phyloP scores from a whole-genome alignment of 371 early-diverging fungal species.

The Mortierella sp. region DNA sequence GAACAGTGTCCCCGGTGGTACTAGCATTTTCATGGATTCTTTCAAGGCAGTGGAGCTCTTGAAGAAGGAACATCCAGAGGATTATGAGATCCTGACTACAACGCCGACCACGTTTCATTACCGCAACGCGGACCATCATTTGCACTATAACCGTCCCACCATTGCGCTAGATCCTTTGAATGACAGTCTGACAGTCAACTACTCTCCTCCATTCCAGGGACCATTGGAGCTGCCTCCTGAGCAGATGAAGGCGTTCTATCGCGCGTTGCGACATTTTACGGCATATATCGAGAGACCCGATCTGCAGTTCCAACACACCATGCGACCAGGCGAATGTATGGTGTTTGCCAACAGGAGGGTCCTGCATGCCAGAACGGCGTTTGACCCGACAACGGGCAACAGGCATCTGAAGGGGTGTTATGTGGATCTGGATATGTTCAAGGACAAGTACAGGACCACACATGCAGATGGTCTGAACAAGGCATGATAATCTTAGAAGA shows the following conservation, averaged over 20 bases:
- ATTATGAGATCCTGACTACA: constrained; percentile 66
- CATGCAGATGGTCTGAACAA: no score
- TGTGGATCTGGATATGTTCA: constrained; percentile 82
- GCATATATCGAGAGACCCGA: constrained; percentile 68
- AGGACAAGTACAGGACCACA: constrained; percentile 65
- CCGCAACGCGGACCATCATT: constrained; percentile 80
- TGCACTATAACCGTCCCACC: constrained; percentile 78
- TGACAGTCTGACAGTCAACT: constrained; percentile 69
- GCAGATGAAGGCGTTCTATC: constrained; percentile 69
- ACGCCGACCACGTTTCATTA: constrained; percentile 88
- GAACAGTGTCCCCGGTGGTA: constrained; percentile 84
- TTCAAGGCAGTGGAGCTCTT: constrained; percentile 75
- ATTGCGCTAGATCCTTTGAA: constrained; percentile 67
- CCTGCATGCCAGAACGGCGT: constrained; percentile 83
- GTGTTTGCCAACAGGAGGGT: constrained; percentile 89
- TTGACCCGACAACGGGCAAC: constrained; percentile 79
- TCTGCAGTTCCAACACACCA: constrained; percentile 69
- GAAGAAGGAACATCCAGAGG: constrained; percentile 65
- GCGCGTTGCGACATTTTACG: constrained; percentile 76
- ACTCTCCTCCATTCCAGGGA: constrained; percentile 93
- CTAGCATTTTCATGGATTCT: constrained; percentile 84
- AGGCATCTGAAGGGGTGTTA: constrained; percentile 88
- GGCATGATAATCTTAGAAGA: no score
- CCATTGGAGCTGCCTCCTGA: constrained; percentile 69
- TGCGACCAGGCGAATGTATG: constrained; percentile 81